phyloP scores from a whole-genome alignment of 768 basidiomycete genomes.

The Rhodosporidiobolus sp. region DNA sequence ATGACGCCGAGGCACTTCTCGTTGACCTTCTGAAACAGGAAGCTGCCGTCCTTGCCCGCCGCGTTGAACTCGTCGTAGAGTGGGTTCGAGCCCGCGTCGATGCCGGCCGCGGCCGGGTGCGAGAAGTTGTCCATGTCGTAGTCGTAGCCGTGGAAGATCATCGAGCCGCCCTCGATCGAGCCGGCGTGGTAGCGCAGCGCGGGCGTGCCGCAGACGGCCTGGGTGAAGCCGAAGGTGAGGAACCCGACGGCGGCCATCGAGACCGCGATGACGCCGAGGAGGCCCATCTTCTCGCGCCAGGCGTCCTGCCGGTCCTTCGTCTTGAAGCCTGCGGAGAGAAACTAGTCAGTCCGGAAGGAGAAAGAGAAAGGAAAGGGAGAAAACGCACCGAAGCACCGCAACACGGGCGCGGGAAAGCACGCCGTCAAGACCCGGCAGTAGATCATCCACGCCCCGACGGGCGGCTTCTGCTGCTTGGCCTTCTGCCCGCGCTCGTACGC shows the following conservation, averaged over 20 bases:
- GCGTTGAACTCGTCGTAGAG: slow-evolving; percentile 75
- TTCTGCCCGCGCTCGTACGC: slow-evolving; percentile 36
- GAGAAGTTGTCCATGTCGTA: slow-evolving; percentile 85
- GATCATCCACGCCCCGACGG: slow-evolving; percentile 90
- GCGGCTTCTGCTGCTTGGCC: slow-evolving; percentile 76
- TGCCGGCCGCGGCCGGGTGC: slow-evolving; percentile 70
- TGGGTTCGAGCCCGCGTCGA: slow-evolving; percentile 80
- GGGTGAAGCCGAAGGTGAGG: slow-evolving; percentile 97
- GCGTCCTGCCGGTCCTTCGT: slow-evolving; percentile 92
- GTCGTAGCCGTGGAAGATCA: slow-evolving; percentile 90
- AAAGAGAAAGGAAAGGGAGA: neutral
- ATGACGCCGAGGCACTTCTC: slow-evolving; percentile 75
- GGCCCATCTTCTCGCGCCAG: slow-evolving; percentile 97
- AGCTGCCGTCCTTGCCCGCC: slow-evolving; percentile 83
- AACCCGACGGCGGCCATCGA: slow-evolving; percentile 94
- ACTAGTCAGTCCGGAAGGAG: neutral
- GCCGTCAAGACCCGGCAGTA: slow-evolving; percentile 83
- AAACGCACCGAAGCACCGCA: slow-evolving; percentile 71
- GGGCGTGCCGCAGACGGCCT: slow-evolving; percentile 84
- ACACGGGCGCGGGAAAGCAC: slow-evolving; percentile 73
- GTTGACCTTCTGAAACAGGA: slow-evolving; percentile 91
- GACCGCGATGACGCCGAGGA: slow-evolving; percentile 70
- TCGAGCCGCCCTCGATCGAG: slow-evolving; percentile 67
- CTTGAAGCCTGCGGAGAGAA: slow-evolving; percentile 63
- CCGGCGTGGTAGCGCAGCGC: slow-evolving; percentile 79